A percentile compares a stretch with the other conserved stretches of the same genome.
phyloP scores from a whole-genome alignment of 306 rosid genomes.

The Glycine latifolia region DNA sequence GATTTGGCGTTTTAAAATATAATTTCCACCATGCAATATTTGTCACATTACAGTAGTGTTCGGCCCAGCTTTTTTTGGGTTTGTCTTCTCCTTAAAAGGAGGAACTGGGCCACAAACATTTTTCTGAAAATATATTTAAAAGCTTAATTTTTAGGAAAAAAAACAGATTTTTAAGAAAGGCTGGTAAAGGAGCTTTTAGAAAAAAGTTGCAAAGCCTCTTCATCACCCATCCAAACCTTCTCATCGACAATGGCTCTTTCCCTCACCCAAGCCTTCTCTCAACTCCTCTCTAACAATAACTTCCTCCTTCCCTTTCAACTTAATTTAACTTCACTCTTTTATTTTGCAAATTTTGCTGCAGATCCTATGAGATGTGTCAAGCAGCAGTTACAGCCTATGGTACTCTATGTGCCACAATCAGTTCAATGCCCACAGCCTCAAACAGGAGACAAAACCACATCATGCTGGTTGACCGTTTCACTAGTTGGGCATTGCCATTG shows the following conservation, averaged over 20 bases:
- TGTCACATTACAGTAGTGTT: slow-evolving; percentile 17
- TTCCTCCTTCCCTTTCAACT: background rate
- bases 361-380: slow-evolving; percentile 72
- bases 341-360: slow-evolving; percentile 32
- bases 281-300: slow-evolving; percentile 79
- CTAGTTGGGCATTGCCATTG: slow-evolving; percentile 88
- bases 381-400: slow-evolving; percentile 77
- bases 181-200: background rate
- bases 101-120: background rate
- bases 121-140: background rate
- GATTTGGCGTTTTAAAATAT: slow-evolving; percentile 31
- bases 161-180: background rate
- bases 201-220: background rate
- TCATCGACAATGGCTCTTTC: slow-evolving; percentile 79
- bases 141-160: background rate
- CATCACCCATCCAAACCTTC: slow-evolving; percentile 74
- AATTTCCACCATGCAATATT: slow-evolving; percentile 13
- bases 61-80: background rate
- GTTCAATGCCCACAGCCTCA: slow-evolving; percentile 58
- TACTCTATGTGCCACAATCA: slow-evolving; percentile 62
- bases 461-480: slow-evolving; percentile 80
- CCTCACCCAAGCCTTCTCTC: slow-evolving; percentile 80
- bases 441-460: slow-evolving; percentile 82
- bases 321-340: background rate
- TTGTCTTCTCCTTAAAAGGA: background rate